phyloP scores from a whole-genome alignment of 495 filamentous ascomycete species.

The Penicillium coffeae region DNA sequence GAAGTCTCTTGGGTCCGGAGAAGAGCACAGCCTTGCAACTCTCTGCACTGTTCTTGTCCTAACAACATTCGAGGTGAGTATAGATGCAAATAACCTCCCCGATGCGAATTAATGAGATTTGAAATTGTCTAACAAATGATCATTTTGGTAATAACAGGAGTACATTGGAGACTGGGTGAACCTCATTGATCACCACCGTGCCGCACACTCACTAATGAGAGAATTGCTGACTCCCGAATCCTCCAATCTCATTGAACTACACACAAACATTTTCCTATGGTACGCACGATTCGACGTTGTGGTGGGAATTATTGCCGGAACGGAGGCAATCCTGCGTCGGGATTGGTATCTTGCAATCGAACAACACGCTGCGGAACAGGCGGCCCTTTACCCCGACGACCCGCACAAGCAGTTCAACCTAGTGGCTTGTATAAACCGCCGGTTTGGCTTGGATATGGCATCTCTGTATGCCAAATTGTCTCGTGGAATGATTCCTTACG shows the following conservation, averaged over 20 bases:
- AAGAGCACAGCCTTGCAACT: constrained; percentile 68
- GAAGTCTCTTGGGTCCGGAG: constrained; percentile 62
- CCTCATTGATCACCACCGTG: constrained; percentile 86
- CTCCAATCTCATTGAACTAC: constrained; percentile 62
- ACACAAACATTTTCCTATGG: constrained; percentile 74
- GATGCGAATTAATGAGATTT: no score
- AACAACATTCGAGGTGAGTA: constrained; percentile 87
- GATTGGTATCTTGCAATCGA: constrained; percentile 75
- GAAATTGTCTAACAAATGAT: no score
- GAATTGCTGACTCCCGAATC: constrained; percentile 74
- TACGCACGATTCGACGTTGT: constrained; percentile 88
- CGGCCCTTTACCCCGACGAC: constrained; percentile 57
- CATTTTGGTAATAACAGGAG: no score
- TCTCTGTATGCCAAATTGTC: constrained; percentile 66
- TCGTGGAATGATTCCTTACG: constrained; percentile 58
- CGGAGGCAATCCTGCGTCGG: constrained; percentile 65
- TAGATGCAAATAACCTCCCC: no score
- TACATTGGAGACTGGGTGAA: constrained; percentile 94
- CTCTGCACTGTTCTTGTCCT: constrained; percentile 87
- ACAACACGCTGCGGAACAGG: constrained; percentile 58
- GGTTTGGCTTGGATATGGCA: constrained; percentile 77
- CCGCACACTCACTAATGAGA: constrained; percentile 75
- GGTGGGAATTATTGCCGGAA: constrained; percentile 75
- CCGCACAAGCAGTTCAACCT: constrained; percentile 62
- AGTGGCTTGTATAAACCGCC: constrained; percentile 59